phyloP scores from a whole-genome alignment of 1,284 basidiomycete genomes.

The Lignosus rhinocerotis region DNA sequence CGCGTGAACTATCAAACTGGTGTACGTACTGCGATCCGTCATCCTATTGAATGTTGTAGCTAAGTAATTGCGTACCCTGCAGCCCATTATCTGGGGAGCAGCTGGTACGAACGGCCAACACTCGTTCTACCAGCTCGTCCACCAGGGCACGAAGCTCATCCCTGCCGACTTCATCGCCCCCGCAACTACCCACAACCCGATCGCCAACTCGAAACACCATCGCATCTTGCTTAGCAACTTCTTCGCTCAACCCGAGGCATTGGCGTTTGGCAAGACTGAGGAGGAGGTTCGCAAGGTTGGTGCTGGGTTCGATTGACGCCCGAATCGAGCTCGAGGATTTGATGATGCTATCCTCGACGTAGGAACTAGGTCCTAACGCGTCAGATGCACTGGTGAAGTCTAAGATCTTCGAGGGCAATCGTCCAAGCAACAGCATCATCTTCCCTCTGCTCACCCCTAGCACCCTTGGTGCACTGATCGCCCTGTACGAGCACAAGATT shows the following conservation, averaged over 20 bases:
- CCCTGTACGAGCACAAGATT: slow-evolving; percentile 99
- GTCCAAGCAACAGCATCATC: slow-evolving; percentile 95
- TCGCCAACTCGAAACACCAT: slow-evolving; percentile 87
- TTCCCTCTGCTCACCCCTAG: slow-evolving; percentile 92
- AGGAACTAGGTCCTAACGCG: slow-evolving; percentile 78
- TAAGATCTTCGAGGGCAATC: slow-evolving; percentile 98
- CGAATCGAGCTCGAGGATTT: neutral
- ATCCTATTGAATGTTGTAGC: neutral
- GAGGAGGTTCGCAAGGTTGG: slow-evolving; percentile 65
- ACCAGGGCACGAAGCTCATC: slow-evolving; percentile 93
- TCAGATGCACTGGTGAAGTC: slow-evolving; percentile 90
- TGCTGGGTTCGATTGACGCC: neutral
- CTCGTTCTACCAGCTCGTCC: slow-evolving; percentile 98
- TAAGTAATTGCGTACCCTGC: neutral
- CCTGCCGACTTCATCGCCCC: slow-evolving; percentile 97
- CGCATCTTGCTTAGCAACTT: slow-evolving; percentile 97
- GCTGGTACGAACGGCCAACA: slow-evolving; percentile 98
- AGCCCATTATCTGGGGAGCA: slow-evolving; percentile 99
- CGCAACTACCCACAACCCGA: slow-evolving; percentile 91
- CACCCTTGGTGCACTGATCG: slow-evolving; percentile 85
- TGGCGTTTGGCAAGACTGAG: slow-evolving; percentile 98
- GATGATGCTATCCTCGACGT: slow-evolving; percentile 1
- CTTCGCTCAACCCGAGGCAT: slow-evolving; percentile 96
- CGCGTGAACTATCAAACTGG: slow-evolving; percentile 97
- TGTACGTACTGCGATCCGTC: slow-evolving; percentile 46